Evolutionary conservation across 1,284 basidiomycete species (phyloP), one percentile per base, ranked within the genome.

Genomic region (Uromyces viciae-fabae): DNA sequence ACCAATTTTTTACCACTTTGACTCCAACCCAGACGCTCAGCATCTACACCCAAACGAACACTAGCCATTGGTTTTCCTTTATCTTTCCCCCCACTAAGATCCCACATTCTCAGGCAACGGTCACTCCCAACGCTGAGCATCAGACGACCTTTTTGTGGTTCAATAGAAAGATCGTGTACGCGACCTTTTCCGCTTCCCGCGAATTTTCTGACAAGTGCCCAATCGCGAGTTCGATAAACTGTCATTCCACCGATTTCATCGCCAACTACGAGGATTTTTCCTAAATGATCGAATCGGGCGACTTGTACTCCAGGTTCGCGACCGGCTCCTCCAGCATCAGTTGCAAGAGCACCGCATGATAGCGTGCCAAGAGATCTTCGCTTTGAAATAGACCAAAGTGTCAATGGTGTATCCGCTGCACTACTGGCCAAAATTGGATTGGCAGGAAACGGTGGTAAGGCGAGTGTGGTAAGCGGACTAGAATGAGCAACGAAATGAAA

Each of bases 401-500:
- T 73, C 7, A 81, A 71, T 17, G 78, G 71, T 31, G 66, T 43
- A 31, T 69, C 56, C 40, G 43, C 40, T 22, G 78, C 49, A 25
- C 68, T 69, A 31, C 49, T 81, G 25, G 71, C 71, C 22, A 81
- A 54, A 17, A 74, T 60, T 28, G 54, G 69, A 38, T 52, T 74
- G 54, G 56, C 52, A 31, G 72, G 72, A 43, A 58, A 58, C 7
- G 78, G 62, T 28, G 78, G 68, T 19, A 81, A 40, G n/a, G 69
- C 78, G 43, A 81, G 68, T 3, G 58, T 38, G 25, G 54, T 81
- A 15, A 81, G 25, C 11, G 78, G 69, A 66, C 66, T 46, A 17
- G 54, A 43, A 74, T 81, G 78, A 22, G 78, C 78, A 38, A 58
- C 33, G 71, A 81, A 81, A 74, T 81, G 78, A 40, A 81, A 81